These are phyloP conservation scores for Tulasnella sp. DNA, from an alignment of 768 basidiomycete species.

Conservation along the genomic window DNA sequence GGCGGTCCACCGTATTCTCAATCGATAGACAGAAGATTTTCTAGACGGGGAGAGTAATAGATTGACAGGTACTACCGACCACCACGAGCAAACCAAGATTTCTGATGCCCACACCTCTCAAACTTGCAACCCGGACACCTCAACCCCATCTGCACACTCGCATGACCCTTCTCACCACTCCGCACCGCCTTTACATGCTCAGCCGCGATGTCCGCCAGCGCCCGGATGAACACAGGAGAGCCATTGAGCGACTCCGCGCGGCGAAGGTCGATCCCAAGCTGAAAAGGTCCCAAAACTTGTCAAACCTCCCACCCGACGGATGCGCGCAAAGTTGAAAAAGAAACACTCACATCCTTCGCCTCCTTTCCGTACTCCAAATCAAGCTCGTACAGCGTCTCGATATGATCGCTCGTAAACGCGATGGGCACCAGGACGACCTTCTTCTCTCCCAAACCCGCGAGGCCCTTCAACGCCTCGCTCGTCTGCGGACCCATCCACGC, in stretches of 20 bases:
- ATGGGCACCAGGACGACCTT: slow-evolving; percentile 72
- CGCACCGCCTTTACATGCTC: slow-evolving; percentile 60
- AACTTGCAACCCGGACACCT: slow-evolving; percentile 94
- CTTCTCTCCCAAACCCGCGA: slow-evolving; percentile 31
- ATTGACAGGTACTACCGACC: slow-evolving; percentile 28
- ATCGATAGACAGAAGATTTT: no score
- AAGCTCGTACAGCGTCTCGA: slow-evolving; percentile 94
- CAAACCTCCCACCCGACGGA: neutral
- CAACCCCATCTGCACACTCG: slow-evolving; percentile 68
- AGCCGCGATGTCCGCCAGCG: slow-evolving; percentile 81
- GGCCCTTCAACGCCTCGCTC: slow-evolving; percentile 66
- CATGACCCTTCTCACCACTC: slow-evolving; percentile 44
- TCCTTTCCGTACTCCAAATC: slow-evolving; percentile 90
- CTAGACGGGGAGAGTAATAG: neutral
- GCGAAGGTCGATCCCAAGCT: slow-evolving; percentile 87
- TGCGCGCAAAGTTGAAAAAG: neutral
- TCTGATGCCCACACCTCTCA: slow-evolving; percentile 73
- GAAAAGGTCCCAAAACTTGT: slow-evolving; percentile 8
- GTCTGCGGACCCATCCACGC: slow-evolving; percentile 99
- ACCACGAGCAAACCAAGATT: slow-evolving; percentile 78
- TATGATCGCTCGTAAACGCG: slow-evolving; percentile 98
- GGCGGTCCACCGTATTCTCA: no score
- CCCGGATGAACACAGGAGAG: slow-evolving; percentile 91
- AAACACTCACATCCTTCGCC: slow-evolving; percentile 61
- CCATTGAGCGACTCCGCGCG: slow-evolving; percentile 89